phyloP scores from a whole-genome alignment of 2,329 filamentous ascomycete species.

The Neurospora sp. region DNA sequence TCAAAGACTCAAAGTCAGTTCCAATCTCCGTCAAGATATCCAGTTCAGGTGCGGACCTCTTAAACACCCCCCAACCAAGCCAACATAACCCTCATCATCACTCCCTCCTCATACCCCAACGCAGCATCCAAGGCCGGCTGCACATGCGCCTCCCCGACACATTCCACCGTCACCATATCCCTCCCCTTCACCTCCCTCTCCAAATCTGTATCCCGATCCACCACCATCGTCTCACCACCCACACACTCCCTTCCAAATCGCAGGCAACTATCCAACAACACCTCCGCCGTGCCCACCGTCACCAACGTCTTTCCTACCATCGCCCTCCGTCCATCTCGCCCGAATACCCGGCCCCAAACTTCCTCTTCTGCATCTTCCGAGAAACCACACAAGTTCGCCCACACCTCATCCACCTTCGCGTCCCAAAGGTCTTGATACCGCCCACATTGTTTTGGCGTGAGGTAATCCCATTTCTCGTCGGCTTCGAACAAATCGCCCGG shows the following conservation, averaged over 20 bases:
- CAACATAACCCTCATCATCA: too few relatives aligned
- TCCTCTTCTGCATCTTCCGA: not conserved
- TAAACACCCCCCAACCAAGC: too few relatives aligned
- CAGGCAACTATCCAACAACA: conserved; percentile 10
- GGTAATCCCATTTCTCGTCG: conserved; percentile 12
- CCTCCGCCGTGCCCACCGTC: conserved; percentile 10
- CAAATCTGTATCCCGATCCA: not conserved
- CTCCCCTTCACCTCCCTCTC: conserved; percentile 1
- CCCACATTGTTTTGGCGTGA: conserved; percentile 3
- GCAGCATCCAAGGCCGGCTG: too few relatives aligned
- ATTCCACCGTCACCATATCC: conserved; percentile 5
- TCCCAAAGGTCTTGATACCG: conserved; percentile 4
- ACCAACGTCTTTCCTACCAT: conserved; percentile 10
- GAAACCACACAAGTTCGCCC: conserved; percentile 8
- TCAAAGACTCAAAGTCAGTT: too few relatives aligned
- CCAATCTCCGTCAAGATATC: too few relatives aligned
- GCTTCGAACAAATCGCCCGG: conserved; percentile 3
- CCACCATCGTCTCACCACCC: conserved; percentile 1
- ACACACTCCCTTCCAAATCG: conserved; percentile 5
- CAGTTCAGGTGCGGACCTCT: too few relatives aligned
- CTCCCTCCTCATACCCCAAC: too few relatives aligned
- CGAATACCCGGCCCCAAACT: conserved; percentile 8
- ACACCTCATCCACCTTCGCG: conserved; percentile 8
- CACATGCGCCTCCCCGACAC: too few relatives aligned
- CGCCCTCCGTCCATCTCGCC: not conserved